Percentiles rank a stretch among this genome's conserved stretches.
Conservation (phyloP, 2,329 filamentous ascomycete species). For the Xylaria sp. region DNA sequence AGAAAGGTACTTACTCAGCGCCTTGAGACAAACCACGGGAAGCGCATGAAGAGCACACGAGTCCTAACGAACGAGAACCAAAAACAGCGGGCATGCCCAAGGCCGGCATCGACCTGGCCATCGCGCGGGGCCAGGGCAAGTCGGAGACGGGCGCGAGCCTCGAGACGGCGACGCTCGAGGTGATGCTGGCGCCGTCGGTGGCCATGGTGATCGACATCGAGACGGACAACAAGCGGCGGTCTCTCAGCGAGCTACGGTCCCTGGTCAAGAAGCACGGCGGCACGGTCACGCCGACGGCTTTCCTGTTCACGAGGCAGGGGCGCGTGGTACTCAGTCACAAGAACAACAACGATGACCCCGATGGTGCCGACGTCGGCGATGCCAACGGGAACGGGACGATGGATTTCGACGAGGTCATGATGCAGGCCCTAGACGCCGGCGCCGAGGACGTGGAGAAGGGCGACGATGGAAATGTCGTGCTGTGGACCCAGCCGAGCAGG, state of each 20-base stretch:
- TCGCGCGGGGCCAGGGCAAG: constrained; percentile 88
- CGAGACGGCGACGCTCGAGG: constrained; percentile 82
- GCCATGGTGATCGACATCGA: constrained; percentile 86
- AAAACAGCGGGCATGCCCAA: constrained; percentile 79
- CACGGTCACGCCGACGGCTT: constrained; percentile 76
- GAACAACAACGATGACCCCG: constrained; percentile 38
- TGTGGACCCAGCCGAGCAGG: constrained; percentile 74
- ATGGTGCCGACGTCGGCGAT: constrained; percentile 51
- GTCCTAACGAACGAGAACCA: neutral
- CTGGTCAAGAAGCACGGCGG: constrained; percentile 79
- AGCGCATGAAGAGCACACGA: neutral
- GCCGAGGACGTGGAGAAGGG: constrained; percentile 77
- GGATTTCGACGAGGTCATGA: constrained; percentile 74
- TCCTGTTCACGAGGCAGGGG: constrained; percentile 86
- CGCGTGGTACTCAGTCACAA: constrained; percentile 71
- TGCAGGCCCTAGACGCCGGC: constrained; percentile 86
- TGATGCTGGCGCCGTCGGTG: constrained; percentile 78
- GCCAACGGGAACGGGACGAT: constrained; percentile 39
- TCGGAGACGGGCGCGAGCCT: constrained; percentile 78
- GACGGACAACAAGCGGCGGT: constrained; percentile 81
- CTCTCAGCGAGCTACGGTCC: constrained; percentile 76
- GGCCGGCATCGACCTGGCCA: constrained; percentile 81
- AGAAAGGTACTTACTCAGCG: constrained; percentile 67
- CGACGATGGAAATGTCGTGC: constrained; percentile 73
- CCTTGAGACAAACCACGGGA: neutral